Evolutionary conservation across 1,139 yeast species (phyloP), one percentile per base, ranked within the genome.

Genomic region (Candida tunisiensis): DNA sequence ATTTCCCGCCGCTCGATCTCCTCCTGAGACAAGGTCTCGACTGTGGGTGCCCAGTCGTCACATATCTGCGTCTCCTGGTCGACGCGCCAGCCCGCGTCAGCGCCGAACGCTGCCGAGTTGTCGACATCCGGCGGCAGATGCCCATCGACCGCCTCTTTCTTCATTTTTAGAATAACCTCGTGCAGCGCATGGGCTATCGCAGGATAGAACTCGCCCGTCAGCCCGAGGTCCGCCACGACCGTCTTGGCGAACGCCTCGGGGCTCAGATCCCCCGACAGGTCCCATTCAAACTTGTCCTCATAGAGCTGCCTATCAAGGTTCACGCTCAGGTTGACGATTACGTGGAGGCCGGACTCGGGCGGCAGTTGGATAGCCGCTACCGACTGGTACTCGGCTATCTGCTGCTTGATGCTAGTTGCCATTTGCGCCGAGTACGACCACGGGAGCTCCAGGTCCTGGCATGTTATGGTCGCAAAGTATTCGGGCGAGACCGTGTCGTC

Each of bases 251-350:
- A 88, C 27, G 56, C 57, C 45, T 83, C 94, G 0, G 98, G 95
- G 0, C 91, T 70, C 5, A 77, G 49, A 1, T 61, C 55, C n/a
- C 62, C 58, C 36, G 72, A 41, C 34, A 88, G 57, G 45, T 88
- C 93, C 96, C 98, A 88, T 50, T 88, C 98, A 39, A 88, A 75
- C 45, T 79, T 77, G 53, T 88, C 99, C 42, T 85, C 93, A 43
- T 75, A 82, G 26, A 85, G 62, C 41, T 74, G 74, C 44, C 79
- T 79, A 40, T 83, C 83, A 35, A 88, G 59, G 46, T 77, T 82
- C 23, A 91, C 83, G 9, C 91, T 74, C 28, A 88, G 53, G 37
- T 82, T 80, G 23, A 88, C 66, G 5, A 88, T 65, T 4, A 80
- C 93, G 40, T 78, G 91, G 19, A 72, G 51, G 28, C 69, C 75